Evolutionary conservation across 805 yeast species (phyloP), one percentile per base, ranked within the genome.

Genomic region (Huiozyma naganishii): DNA sequence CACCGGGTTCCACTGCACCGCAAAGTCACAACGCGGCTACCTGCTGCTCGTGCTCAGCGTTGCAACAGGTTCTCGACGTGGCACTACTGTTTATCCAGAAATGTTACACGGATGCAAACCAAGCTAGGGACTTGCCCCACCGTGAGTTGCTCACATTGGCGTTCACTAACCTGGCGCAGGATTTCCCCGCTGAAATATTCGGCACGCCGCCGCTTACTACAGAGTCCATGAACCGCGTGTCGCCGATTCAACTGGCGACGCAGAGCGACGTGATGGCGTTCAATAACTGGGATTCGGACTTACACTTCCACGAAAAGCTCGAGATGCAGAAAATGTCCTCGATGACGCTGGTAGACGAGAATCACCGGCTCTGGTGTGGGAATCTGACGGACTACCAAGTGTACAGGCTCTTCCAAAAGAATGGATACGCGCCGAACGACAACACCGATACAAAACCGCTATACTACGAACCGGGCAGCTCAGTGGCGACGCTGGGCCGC

Each of bases 291-390:
- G 84, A 80, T 51, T 67, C 73, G 28, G 83, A 85, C 52, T 78
- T 80, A 54, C 68, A 74, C 17, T 71, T 76, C 49, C 77, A 83
- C 54, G 97, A 89, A 59, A 77, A 83, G 47, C 68, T 83, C n/a
- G 96, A 89, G 59, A 81, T 87, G 41, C 70, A 87, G 1, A 77
- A 76, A 55, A 83, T 89, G 89, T 81, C 95, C 1, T 71, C 85
- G 7, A 94, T 95, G 0, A 74, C 92, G 0, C 72, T 69, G 9
- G 65, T 85, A 1, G 56, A 58, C 11, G 48, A 58, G 7, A 38
- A 50, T 4, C 45, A 61, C 6, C 69, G 74, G 40, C 74, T 88
- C 6, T 89, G 90, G 89, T 70, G 82, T 41, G 97, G 97, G 2
- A 90, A 89, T 55, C 67, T 79, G 1, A 77, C 84, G 50, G 95